phyloP scores from a whole-genome alignment of 495 filamentous ascomycete species.

The Lentithecium fluviatile region DNA sequence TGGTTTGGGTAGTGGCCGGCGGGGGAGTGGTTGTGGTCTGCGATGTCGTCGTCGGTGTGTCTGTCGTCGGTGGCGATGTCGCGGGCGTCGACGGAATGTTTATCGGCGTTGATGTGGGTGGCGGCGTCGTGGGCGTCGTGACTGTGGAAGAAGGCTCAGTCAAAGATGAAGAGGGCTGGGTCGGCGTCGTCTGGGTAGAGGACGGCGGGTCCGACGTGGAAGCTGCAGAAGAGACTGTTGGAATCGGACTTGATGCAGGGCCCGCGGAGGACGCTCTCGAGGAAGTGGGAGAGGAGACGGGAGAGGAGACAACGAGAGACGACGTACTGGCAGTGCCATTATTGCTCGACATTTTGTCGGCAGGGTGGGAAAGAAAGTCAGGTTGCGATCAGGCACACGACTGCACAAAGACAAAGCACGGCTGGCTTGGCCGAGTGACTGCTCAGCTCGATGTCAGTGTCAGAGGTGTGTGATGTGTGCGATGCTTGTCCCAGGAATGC shows the following conservation, averaged over 20 bases:
- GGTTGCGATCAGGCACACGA: neutral
- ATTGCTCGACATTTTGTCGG: constrained; percentile 3
- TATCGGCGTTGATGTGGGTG: constrained; percentile 17
- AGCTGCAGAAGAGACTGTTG: constrained; percentile 7
- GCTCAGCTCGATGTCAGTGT: neutral
- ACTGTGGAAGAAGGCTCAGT: constrained; percentile 8
- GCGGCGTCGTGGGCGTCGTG: neutral
- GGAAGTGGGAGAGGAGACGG: neutral
- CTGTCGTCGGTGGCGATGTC: constrained; percentile 5
- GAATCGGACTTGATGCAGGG: neutral
- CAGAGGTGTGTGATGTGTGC: neutral
- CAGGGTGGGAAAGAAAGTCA: neutral
- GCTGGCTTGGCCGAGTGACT: neutral
- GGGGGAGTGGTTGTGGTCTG: constrained; percentile 13
- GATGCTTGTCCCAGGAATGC: neutral
- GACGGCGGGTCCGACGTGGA: neutral
- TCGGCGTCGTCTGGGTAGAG: neutral
- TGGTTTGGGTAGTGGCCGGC: constrained; percentile 1
- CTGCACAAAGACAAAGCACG: neutral
- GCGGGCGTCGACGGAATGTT: constrained; percentile 8
- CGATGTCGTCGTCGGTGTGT: constrained; percentile 1
- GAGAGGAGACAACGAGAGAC: constrained; percentile 19
- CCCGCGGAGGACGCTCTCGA: neutral
- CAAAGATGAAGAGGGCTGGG: neutral
- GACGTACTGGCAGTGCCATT: constrained; percentile 23